phyloP scores from a whole-genome alignment of 2,329 filamentous ascomycete species.

The Tolypocladium endophyticum region DNA sequence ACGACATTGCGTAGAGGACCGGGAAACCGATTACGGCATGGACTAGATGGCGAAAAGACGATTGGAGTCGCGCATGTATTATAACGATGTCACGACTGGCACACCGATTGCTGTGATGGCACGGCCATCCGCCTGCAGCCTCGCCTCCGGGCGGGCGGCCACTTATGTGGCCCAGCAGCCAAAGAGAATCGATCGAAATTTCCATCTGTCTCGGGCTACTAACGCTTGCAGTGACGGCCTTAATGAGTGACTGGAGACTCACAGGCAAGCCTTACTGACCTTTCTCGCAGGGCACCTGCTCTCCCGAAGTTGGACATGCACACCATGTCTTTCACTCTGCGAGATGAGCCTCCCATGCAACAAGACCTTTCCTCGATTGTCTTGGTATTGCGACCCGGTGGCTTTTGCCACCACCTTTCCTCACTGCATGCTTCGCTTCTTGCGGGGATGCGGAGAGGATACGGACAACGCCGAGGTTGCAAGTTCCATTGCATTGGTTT shows the following conservation, averaged over 20 bases:
- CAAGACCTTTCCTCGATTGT: background rate
- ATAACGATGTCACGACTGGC: conserved; percentile 6
- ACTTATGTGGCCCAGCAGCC: background rate
- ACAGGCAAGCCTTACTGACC: background rate
- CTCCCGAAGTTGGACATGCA: background rate
- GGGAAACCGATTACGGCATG: background rate
- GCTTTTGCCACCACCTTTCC: conserved; percentile 29
- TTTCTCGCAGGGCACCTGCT: background rate
- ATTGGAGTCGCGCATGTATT: conserved; percentile 4
- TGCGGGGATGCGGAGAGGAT: conserved; percentile 39
- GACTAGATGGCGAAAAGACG: conserved; percentile 1
- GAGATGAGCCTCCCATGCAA: background rate
- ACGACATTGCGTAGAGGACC: background rate
- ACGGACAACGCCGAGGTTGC: background rate
- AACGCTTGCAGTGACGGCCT: conserved; percentile 18
- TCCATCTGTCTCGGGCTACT: conserved; percentile 9
- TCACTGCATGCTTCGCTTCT: conserved; percentile 38
- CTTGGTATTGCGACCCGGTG: background rate
- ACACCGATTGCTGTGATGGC: background rate
- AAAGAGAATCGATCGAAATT: background rate
- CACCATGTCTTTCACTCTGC: background rate
- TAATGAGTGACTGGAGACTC: conserved; percentile 1
- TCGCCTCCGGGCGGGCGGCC: background rate
- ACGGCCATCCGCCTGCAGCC: background rate
- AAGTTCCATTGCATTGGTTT: background rate